Percentiles rank a stretch among this genome's conserved stretches.
These are phyloP conservation scores for Chlorella variabilis DNA, from an alignment of 163 green algal genomes.

Conservation along the genomic window DNA sequence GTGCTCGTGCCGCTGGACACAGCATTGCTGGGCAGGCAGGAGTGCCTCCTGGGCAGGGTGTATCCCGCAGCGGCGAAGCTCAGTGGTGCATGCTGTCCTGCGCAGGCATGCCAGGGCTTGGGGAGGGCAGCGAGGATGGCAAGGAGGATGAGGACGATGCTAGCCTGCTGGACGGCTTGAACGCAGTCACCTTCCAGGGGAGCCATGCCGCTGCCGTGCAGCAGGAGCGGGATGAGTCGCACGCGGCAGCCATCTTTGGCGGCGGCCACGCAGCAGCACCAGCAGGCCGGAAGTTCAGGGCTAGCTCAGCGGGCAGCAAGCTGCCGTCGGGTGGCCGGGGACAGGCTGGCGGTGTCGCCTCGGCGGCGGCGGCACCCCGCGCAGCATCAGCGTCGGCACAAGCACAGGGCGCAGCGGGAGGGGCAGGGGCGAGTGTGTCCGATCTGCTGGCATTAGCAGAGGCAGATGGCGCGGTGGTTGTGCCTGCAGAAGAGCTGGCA, in stretches of 20 bases:
- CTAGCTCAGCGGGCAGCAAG: not conserved
- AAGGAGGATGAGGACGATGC: not conserved
- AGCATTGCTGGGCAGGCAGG: not conserved
- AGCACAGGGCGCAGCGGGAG: not conserved
- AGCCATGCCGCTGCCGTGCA: slow-evolving; percentile 24
- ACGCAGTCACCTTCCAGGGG: slow-evolving; percentile 20
- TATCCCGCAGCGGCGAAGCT: too few species aligned
- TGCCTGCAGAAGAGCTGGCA: slow-evolving; percentile 6
- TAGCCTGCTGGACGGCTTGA: not conserved
- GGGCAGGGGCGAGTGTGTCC: not conserved
- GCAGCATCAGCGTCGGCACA: not conserved
- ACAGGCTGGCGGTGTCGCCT: not conserved
- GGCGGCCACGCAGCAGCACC: not conserved
- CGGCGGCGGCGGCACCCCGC: not conserved
- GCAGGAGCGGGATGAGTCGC: slow-evolving; percentile 14
- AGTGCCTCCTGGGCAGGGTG: not conserved
- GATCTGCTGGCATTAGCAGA: not conserved
- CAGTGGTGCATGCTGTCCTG: too few species aligned
- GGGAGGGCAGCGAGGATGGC: not conserved
- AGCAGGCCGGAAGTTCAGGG: not conserved
- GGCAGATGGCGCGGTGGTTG: not conserved
- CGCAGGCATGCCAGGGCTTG: not conserved
- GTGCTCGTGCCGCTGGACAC: too few species aligned
- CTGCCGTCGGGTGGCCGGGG: not conserved
- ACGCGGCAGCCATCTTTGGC: slow-evolving; percentile 36